Evolutionary conservation across 345 rosid genomes (phyloP).

Genomic region (Cardamine occulta): DNA sequence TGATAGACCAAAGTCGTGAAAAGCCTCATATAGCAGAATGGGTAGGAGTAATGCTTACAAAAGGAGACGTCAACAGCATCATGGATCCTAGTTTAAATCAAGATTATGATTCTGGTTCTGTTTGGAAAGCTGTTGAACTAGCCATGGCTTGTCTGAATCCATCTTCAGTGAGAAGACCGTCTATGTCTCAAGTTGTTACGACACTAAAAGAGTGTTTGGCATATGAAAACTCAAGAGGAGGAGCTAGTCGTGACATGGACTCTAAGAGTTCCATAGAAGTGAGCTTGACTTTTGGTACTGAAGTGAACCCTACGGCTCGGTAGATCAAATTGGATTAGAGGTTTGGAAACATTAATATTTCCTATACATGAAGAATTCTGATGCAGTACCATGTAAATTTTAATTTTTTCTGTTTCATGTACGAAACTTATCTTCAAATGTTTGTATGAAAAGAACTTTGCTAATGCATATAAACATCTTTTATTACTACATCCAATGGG

Average conservation of each 20-base stretch:
- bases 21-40: slow-evolving; percentile 46
- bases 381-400: too few relatives aligned
- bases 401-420: too few relatives aligned
- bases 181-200: slow-evolving; percentile 46
- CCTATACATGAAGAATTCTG: too few relatives aligned
- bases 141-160: slow-evolving; percentile 52
- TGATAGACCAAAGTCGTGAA: slow-evolving; percentile 37
- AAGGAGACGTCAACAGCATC: slow-evolving; percentile 47
- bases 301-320: not conserved
- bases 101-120: slow-evolving; percentile 43
- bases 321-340: not conserved
- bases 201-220: slow-evolving; percentile 48
- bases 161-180: slow-evolving; percentile 43
- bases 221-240: slow-evolving; percentile 23
- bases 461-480: not conserved
- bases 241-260: slow-evolving; percentile 12
- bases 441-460: not conserved
- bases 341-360: too few relatives aligned
- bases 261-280: slow-evolving; percentile 32
- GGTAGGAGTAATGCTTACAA: slow-evolving; percentile 42
- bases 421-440: not conserved
- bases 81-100: slow-evolving; percentile 52
- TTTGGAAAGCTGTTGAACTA: slow-evolving; percentile 51
- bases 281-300: slow-evolving; percentile 30
- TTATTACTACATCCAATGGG: too few relatives aligned